Base-by-base conservation (phyloP, 176 grass and related monocot species). In the Carex pumila region DNA sequence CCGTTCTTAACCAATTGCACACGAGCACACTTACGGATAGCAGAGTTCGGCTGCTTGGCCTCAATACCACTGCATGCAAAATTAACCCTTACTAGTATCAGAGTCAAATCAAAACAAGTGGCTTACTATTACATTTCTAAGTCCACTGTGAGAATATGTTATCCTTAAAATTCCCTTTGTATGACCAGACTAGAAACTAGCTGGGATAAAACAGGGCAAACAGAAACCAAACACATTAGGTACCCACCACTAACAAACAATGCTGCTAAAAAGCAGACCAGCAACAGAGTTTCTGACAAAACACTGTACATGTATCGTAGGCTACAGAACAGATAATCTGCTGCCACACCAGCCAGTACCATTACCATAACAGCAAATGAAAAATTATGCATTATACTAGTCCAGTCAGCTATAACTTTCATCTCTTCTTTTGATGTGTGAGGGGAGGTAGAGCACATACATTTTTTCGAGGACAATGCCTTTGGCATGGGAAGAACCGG, bases 1-100 rank as follows among this genome's bases (percentile, higher is more conserved):
- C 79, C 79, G 10, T 81, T 81, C 79, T 81, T 81, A 7, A 81
- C 79, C n/a, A 81, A 58, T 15, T 81, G 79, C 60, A 81, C 79
- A 59, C 79, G 60, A 81, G 79, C 79, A 5, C 79, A 81, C 58
- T 81, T 81, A 45, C 79, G 60, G 3, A 81, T 81, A 81, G 79
- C 79, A 81, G 79, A 81, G 56, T 81, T 81, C 0, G 79, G 79
- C 57, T 81, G 79, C 60, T 81, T 81, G 17, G 79, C 79, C 59
- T 81, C 79, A 41, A 81, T 81, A 81, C 79, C 79, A 45, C 79
- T 81, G 79, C 60, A 64, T 3, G 1, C 47, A 50, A 12, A 17
- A 3, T 70, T 15, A 41, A 18, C 2, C 7, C 34, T 10, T 5
- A 54, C 21, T 18, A 0, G 0, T 36, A 9, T 65, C 3, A 65